Evolutionary conservation across 805 yeast species (phyloP), one percentile per base, ranked within the genome.

Genomic region (Starmerella kuoi): DNA sequence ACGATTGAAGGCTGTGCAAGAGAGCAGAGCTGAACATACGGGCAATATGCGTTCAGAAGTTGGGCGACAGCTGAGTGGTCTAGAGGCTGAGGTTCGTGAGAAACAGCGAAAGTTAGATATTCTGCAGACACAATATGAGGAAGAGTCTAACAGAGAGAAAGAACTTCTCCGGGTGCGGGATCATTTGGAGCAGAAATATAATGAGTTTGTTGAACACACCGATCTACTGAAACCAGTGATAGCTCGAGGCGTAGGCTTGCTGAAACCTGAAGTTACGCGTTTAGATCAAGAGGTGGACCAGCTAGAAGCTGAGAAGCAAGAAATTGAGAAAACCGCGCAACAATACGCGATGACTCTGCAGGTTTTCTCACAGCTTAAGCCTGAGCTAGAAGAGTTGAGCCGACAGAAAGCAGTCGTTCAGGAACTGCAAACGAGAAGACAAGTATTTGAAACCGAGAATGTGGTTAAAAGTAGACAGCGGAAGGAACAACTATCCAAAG

Each of bases 191-290:
- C 8, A 20, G 26, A 6, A 18, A 14, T 22, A 22, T n/a, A 18
- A 12, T 6, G 26, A 33, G 25, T 23, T 23, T 17, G 40, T 27
- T 15, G 18, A 11, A 26, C 40, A 23, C 25, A 19, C 15, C 14
- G 33, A 26, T n/a, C 32, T 37, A 20, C 23, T 26, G 33, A 30
- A 25, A 18, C 40, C 33, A 26, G 4, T 19, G 5, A 24, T 37
- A 6, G 32, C 40, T 14, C 40, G 40, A 30, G 40, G 33, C 15
- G 34, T 11, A 21, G 3, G 19, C 7, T 32, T n/a, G 14, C 15
- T 26, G 33, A 9, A 23, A 11, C 25, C 40, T 12, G 37, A 33
- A 22, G 37, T 33, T 22, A n/a, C 26, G 26, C 4, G 27, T 18
- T 11, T 20, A 5, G 22, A 37, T 7, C 20, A 18, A 14, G 33